phyloP scores from a whole-genome alignment of 441 rosid genomes.

The Croton setiger region DNA sequence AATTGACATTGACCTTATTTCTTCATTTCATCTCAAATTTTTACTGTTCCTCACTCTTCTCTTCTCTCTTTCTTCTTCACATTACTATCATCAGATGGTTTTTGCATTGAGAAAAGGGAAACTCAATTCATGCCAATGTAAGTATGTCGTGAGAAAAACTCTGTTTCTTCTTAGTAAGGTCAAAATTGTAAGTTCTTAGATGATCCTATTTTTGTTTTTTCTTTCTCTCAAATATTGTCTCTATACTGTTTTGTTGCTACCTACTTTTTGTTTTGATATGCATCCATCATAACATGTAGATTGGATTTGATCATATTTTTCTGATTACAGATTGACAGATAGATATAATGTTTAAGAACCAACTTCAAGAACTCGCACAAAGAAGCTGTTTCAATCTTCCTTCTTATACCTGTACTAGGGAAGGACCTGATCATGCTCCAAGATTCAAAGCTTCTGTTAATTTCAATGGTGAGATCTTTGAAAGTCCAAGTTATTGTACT shows the following conservation, averaged over 20 bases:
- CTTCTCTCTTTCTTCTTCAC: neutral
- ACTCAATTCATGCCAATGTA: conserved; percentile 25
- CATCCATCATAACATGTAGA: neutral
- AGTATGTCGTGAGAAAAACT: conserved; percentile 14
- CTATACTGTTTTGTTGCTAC: neutral
- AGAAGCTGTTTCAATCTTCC: conserved; percentile 88
- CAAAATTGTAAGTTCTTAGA: neutral
- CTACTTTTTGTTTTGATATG: neutral
- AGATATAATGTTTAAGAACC: conserved; percentile 64
- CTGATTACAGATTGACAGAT: conserved; percentile 23
- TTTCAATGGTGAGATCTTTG: conserved; percentile 79
- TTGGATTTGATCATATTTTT: neutral
- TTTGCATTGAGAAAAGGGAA: conserved; percentile 19
- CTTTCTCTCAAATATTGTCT: conserved; percentile 1
- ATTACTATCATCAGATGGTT: conserved; percentile 9
- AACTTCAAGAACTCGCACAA: conserved; percentile 85
- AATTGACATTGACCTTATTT: conserved; percentile 14
- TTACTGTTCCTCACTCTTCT: neutral
- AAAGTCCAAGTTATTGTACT: conserved; percentile 52
- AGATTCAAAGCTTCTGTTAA: conserved; percentile 74
- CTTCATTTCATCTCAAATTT: neutral
- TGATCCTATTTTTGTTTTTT: neutral
- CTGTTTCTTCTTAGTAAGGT: conserved; percentile 1
- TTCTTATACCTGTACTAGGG: conserved; percentile 62
- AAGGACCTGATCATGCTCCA: conserved; percentile 95